Evolutionary conservation across 177 flowering plant genomes (phyloP).

Genomic region (Telopea speciosissima): DNA sequence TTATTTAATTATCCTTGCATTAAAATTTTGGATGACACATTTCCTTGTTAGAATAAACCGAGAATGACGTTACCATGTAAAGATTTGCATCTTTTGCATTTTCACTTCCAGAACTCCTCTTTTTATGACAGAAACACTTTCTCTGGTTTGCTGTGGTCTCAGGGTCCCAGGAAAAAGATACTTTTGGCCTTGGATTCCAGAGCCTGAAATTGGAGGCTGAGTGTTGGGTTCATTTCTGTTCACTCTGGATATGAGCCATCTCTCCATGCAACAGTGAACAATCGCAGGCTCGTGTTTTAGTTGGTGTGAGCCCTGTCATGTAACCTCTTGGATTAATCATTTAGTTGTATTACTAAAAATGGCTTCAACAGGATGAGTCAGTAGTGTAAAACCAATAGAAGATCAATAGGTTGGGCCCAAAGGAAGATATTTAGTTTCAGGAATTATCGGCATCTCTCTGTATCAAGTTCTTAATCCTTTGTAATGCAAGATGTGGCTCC

Average conservation of each 20-base stretch:
- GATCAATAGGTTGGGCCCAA: neutral
- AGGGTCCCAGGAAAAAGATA: conserved; percentile 55
- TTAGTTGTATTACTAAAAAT: neutral
- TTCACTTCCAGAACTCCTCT: neutral
- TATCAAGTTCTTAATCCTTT: neutral
- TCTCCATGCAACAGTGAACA: neutral
- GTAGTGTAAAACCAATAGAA: neutral
- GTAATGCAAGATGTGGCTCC: too few species aligned
- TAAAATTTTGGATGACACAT: neutral
- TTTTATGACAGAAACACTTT: neutral
- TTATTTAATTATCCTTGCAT: neutral
- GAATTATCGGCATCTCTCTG: neutral
- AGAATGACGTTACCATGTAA: neutral
- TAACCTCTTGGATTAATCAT: neutral
- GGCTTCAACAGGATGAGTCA: neutral
- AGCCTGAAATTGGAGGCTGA: neutral
- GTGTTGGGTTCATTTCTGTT: neutral
- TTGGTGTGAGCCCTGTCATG: neutral
- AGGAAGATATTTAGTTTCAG: neutral
- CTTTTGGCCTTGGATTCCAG: conserved; percentile 36
- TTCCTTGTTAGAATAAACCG: neutral
- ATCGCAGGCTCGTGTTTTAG: neutral
- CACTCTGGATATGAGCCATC: neutral
- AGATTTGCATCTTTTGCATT: neutral
- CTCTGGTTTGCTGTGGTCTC: conserved; percentile 8